Conservation (phyloP, 768 basidiomycete species). For the Amanita rubescens region DNA sequence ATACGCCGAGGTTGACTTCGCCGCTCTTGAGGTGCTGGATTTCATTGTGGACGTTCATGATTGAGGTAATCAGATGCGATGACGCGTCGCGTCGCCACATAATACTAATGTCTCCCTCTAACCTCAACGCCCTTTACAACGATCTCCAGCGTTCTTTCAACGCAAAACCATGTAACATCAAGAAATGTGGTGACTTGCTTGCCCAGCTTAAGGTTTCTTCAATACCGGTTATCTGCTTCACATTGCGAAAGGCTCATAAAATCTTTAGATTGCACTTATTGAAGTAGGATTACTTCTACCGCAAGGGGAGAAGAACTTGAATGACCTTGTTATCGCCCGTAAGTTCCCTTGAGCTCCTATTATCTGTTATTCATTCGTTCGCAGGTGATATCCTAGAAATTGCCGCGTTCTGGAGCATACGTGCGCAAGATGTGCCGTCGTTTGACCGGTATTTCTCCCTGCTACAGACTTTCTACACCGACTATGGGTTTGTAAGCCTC, state of each 20-base stretch:
- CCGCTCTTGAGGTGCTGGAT: slow-evolving; percentile 85
- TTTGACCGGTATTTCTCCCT: slow-evolving; percentile 96
- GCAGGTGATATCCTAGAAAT: slow-evolving; percentile 93
- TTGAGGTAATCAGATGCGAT: slow-evolving; percentile 24
- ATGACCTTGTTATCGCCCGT: slow-evolving; percentile 74
- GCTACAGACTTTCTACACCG: slow-evolving; percentile 83
- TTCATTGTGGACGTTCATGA: slow-evolving; percentile 59
- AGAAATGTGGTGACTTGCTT: slow-evolving; percentile 55
- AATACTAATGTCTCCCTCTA: slow-evolving; percentile 13
- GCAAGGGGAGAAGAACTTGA: slow-evolving; percentile 49
- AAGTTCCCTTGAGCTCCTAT: slow-evolving; percentile 20
- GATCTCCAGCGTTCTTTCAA: slow-evolving; percentile 63
- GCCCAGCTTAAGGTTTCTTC: slow-evolving; percentile 64
- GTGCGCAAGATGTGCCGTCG: slow-evolving; percentile 79
- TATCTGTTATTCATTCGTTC: background rate
- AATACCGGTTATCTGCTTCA: background rate
- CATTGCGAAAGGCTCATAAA: background rate
- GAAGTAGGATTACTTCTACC: slow-evolving; percentile 73
- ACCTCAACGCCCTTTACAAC: slow-evolving; percentile 50
- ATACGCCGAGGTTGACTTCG: slow-evolving; percentile 94
- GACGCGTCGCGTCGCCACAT: slow-evolving; percentile 47
- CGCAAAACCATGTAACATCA: slow-evolving; percentile 58
- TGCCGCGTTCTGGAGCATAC: slow-evolving; percentile 90
- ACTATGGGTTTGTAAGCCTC: slow-evolving; percentile 52
- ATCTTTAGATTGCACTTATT: slow-evolving; percentile 61